Evolutionary conservation across 345 rosid genomes (phyloP).

Genomic region (Rhizophora mangle): DNA sequence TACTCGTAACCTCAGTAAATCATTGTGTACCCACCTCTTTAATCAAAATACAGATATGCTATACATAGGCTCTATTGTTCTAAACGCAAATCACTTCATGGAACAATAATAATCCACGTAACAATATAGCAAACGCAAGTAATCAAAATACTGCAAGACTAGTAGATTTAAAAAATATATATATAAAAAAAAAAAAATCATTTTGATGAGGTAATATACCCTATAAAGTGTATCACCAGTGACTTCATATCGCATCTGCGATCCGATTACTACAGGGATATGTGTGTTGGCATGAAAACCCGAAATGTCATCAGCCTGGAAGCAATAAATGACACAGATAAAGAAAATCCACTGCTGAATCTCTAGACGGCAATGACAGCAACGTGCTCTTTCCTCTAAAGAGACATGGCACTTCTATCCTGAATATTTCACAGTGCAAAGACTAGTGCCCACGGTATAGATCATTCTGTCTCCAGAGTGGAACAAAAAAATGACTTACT

Average conservation of each 20-base stretch:
- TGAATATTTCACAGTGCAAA: no score
- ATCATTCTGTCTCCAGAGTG: no score
- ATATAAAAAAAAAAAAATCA: no score
- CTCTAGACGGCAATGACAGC: neutral
- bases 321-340: constrained; percentile 5
- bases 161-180: no score
- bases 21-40: no score
- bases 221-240: constrained; percentile 82
- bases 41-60: no score
- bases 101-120: no score
- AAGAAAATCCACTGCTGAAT: neutral
- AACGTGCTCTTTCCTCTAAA: no score
- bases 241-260: constrained; percentile 87
- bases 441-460: neutral
- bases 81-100: no score
- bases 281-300: constrained; percentile 92
- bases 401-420: no score
- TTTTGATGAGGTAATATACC: constrained; percentile 38
- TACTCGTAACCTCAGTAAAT: no score
- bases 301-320: constrained; percentile 84
- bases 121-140: neutral
- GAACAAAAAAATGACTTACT: constrained; percentile 25
- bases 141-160: neutral
- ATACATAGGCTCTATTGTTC: no score
- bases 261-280: constrained; percentile 87